A percentile compares a stretch with the other conserved stretches of the same genome.
phyloP scores from a whole-genome alignment of 2,329 filamentous ascomycete genomes.

The Arachnopeziza araneosa region DNA sequence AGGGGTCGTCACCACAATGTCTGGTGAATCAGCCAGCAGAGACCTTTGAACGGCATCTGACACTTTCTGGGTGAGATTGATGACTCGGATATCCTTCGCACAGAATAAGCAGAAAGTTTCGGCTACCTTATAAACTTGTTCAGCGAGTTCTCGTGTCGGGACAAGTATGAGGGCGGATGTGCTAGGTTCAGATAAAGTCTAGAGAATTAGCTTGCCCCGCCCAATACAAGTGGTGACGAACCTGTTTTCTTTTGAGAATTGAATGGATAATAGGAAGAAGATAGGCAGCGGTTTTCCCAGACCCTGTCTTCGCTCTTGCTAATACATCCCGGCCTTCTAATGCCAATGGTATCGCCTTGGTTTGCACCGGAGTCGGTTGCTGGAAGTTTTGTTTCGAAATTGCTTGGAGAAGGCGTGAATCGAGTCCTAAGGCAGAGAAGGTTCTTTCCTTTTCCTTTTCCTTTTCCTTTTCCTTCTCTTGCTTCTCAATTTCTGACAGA shows the following conservation, averaged over 20 bases:
- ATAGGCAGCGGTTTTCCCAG: conserved; percentile 96
- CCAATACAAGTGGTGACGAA: conserved; percentile 30
- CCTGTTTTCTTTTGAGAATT: conserved; percentile 72
- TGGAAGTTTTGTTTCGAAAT: conserved; percentile 79
- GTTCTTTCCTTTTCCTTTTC: conserved; percentile 34
- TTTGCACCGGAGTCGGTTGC: conserved; percentile 83
- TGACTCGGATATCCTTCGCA: conserved; percentile 71
- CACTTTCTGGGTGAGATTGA: conserved; percentile 87
- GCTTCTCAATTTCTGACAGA: conserved; percentile 27
- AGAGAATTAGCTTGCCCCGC: conserved; percentile 10
- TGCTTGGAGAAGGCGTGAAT: conserved; percentile 79
- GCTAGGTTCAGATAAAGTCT: conserved; percentile 46
- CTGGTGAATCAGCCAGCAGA: conserved; percentile 77
- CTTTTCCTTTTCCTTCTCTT: conserved; percentile 23
- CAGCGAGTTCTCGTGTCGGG: conserved; percentile 88
- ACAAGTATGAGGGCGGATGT: conserved; percentile 84
- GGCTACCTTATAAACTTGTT: conserved; percentile 78
- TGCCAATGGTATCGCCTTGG: conserved; percentile 79
- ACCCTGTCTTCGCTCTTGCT: conserved; percentile 89
- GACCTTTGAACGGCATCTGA: conserved; percentile 84
- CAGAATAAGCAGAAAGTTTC: conserved; percentile 76
- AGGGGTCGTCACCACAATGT: conserved; percentile 87
- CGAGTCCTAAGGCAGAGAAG: conserved; percentile 75
- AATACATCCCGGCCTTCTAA: conserved; percentile 85
- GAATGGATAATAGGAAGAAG: conserved; percentile 81